Conservation (phyloP, 345 rosid genomes). For the Clausena lansium region DNA sequence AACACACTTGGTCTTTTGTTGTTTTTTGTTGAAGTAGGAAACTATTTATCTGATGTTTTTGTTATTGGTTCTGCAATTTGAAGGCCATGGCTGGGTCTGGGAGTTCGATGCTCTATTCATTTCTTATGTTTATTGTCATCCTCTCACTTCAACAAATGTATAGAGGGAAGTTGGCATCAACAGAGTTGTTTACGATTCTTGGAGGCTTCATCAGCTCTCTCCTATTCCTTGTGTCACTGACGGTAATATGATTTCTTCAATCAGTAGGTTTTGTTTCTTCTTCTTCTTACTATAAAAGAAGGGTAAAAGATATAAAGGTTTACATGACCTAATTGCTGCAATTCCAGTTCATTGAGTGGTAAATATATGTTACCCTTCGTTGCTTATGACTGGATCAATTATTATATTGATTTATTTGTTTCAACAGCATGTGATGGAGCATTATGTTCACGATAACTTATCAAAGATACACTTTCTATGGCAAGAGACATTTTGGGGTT, state of each 20-base stretch:
- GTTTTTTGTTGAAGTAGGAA: neutral
- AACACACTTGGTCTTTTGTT: no score
- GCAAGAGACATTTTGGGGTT: neutral
- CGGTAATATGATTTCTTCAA: constrained; percentile 38
- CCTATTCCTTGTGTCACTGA: constrained; percentile 65
- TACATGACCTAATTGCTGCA: neutral
- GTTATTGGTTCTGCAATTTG: neutral
- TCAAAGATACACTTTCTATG: neutral
- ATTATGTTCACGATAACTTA: neutral
- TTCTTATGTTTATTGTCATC: constrained; percentile 56
- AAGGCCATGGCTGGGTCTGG: constrained; percentile 71
- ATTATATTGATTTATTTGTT: neutral
- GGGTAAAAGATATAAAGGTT: neutral
- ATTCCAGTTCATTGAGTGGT: neutral
- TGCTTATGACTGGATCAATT: neutral
- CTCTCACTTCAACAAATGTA: constrained; percentile 79
- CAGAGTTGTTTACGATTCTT: constrained; percentile 74
- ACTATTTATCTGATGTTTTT: constrained; percentile 1
- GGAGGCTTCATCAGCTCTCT: constrained; percentile 89
- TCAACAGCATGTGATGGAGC: constrained; percentile 1
- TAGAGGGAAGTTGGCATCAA: constrained; percentile 70
- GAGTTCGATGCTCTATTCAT: constrained; percentile 72
- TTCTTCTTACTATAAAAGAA: neutral
- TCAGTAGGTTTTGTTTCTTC: neutral
- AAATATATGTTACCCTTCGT: neutral